Evolutionary conservation across 768 basidiomycete genomes (phyloP), one percentile per base, ranked within the genome.

Genomic region (Suillus sp.): DNA sequence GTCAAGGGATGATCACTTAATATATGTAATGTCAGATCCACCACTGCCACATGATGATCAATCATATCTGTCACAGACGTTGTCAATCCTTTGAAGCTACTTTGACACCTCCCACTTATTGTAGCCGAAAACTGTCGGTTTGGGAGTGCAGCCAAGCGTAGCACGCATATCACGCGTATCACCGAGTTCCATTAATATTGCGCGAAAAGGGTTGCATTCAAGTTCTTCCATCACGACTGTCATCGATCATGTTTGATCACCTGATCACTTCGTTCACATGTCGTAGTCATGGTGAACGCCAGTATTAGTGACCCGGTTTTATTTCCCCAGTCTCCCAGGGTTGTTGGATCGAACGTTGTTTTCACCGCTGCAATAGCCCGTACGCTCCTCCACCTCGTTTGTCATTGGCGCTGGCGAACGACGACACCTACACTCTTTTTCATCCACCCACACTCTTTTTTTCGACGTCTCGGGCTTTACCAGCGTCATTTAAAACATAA

Each of bases 391-490:
- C 10, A 11, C 38, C 55, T 65, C 59, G 58, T n/a, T n/a, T n/a
- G n/a, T 66, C 64, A 57, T 54, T 59, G 62, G 56, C 43, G 60
- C 58, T 13, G 63, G 59, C 61, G 69, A 47, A 59, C 68, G 58
- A 63, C 69, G 58, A 62, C 43, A 50, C 43, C 13, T 58, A 70
- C 73, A n/a, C 48, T 71, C 73, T 27, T 74, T 75, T 67, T n/a
- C n/a, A n/a, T n/a, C n/a, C 64, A 32, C 22, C 47, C 37, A 35
- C 53, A 62, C 70, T n/a, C 27, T 71, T 67, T 4, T 67, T 76
- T 60, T 61, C 54, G 14, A 50, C 50, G 16, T 38, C 35, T n/a
- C 60, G n/a, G 27, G 11, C 25, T 60, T 47, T 8, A 55, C 25
- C 47, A n/a, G 25, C 59, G 56, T 61, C 10, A 35, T 35, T 10